phyloP scores from a whole-genome alignment of 768 basidiomycete genomes.

The Russula sp. region DNA sequence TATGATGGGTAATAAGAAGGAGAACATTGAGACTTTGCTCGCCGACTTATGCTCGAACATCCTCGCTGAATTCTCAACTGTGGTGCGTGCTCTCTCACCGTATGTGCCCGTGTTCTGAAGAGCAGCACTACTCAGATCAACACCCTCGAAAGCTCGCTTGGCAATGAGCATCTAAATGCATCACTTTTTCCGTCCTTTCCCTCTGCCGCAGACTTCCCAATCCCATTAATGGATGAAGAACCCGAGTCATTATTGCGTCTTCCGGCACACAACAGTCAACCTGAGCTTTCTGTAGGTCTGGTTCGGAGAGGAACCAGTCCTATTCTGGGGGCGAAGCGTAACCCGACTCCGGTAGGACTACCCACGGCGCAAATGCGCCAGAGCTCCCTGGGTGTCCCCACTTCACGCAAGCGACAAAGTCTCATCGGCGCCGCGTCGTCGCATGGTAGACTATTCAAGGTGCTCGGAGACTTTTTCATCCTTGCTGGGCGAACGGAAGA shows the following conservation, averaged over 20 bases:
- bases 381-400: slow-evolving; percentile 47
- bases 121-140: slow-evolving; percentile 51
- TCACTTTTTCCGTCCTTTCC: slow-evolving; percentile 62
- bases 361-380: slow-evolving; percentile 45
- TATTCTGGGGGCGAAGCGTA: slow-evolving; percentile 48
- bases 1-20: slow-evolving; percentile 81
- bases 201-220: slow-evolving; percentile 56
- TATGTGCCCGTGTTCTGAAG: slow-evolving; percentile 2
- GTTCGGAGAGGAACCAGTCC: slow-evolving; percentile 34
- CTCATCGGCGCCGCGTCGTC: slow-evolving; percentile 67
- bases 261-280: slow-evolving; percentile 52
- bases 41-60: slow-evolving; percentile 88
- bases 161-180: slow-evolving; percentile 82
- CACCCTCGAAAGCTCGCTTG: slow-evolving; percentile 75
- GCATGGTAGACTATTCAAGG: slow-evolving; percentile 82
- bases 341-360: slow-evolving; percentile 45
- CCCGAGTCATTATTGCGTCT: slow-evolving; percentile 48
- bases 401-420: slow-evolving; percentile 57
- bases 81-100: slow-evolving; percentile 52
- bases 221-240: slow-evolving; percentile 48
- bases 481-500: slow-evolving; percentile 84
- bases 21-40: slow-evolving; percentile 84
- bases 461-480: slow-evolving; percentile 85
- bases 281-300: slow-evolving; percentile 45
- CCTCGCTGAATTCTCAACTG: slow-evolving; percentile 75